Conservation (phyloP, 2,329 filamentous ascomycete genomes). For the Hypoxylon rubiginosum region DNA sequence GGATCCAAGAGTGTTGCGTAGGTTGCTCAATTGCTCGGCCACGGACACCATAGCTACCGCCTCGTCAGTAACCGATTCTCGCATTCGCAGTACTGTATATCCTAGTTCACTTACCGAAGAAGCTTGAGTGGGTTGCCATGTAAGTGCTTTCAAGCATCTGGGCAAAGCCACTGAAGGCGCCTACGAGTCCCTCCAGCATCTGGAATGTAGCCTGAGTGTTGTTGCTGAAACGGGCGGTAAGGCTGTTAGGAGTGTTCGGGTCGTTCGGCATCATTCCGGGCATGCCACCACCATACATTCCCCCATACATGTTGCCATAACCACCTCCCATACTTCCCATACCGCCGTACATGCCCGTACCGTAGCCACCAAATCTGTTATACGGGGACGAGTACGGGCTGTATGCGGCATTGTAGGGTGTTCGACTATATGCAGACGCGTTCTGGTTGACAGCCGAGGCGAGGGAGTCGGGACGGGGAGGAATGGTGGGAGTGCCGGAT, state of each 20-base stretch:
- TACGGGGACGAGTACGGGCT: conserved; percentile 65
- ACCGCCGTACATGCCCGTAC: conserved; percentile 49
- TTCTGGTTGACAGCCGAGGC: conserved; percentile 87
- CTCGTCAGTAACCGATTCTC: conserved; percentile 24
- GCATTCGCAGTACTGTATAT: neutral
- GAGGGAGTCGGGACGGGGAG: conserved; percentile 83
- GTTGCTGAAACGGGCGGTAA: conserved; percentile 95
- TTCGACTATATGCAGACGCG: conserved; percentile 81
- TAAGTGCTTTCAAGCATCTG: conserved; percentile 99
- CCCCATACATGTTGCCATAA: conserved; percentile 58
- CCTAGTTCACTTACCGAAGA: conserved; percentile 81
- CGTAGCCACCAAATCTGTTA: conserved; percentile 47
- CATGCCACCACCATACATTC: conserved; percentile 59
- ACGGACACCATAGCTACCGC: conserved; percentile 92
- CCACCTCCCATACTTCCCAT: conserved; percentile 56
- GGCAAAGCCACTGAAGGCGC: conserved; percentile 95
- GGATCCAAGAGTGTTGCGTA: conserved; percentile 92
- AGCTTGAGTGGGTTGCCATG: conserved; percentile 98
- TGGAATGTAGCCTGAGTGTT: conserved; percentile 97
- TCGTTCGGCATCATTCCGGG: conserved; percentile 65
- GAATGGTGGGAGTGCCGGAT: conserved; percentile 74
- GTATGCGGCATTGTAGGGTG: conserved; percentile 61
- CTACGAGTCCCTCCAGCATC: conserved; percentile 97
- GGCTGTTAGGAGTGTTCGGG: conserved; percentile 90
- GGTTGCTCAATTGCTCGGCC: conserved; percentile 94